Evolutionary conservation across 345 rosid species (phyloP), one percentile per base, ranked within the genome.

Genomic region (Euphorbia tirucalli): DNA sequence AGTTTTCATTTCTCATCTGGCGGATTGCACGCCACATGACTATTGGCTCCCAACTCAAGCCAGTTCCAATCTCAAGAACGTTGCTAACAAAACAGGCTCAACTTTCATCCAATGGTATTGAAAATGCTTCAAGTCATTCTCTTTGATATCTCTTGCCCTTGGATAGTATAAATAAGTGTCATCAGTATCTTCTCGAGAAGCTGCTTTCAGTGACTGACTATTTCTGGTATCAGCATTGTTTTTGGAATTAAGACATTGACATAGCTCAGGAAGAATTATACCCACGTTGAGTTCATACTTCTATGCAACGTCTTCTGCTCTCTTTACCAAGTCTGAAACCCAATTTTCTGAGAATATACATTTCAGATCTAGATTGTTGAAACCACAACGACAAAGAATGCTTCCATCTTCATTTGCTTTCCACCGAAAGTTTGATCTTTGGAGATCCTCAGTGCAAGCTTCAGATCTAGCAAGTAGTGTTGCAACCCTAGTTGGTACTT

Each of bases 1-100:
- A 77, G 19, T 79, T 85, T 56, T 61, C 63, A 70, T 73, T 76
- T 56, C 58, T 44, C 39, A 74, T 79, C 68, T 84, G 88, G 50
- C 92, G 85, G 69, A 84, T 81, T 55, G 88, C 95, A 60, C 95
- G 91, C 86, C 84, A 84, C 92, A 89, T 88, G 62, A 93, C 96
- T 84, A 82, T 73, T 39, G 97, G 98, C 55, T 88, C 92, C 98
- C 93, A 93, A 71, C 96, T 93, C 69, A 93, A 78, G 28, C 97
- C 91, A 75, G 82, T 70, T 19, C 85, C 72, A 74, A 72, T 80
- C 60, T 85, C 87, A 76, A 88, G 87, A 46, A 83, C 90, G 79
- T 85, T 71, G 55, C 83, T 80, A 61, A 88, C 90, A 46, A 91
- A 31, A 89, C 85, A 68, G 92, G 98, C 83, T 91, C 90, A n/a